A percentile compares a stretch with the other conserved stretches of the same genome.
phyloP scores from a whole-genome alignment of 116 monocot genomes.

The Papilionanthe hybrid region DNA sequence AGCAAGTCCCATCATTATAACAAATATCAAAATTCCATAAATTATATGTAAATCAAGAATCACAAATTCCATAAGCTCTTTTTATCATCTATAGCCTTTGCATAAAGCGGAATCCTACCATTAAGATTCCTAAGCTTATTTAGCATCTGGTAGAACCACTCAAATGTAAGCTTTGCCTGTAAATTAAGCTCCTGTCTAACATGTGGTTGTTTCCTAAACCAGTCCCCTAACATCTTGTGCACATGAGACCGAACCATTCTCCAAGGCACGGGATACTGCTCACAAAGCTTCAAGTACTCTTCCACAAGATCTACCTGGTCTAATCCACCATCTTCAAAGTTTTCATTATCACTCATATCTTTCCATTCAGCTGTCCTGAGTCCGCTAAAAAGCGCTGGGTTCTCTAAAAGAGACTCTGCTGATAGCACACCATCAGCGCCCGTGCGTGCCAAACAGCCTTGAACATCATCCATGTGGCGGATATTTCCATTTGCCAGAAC shows the following conservation, averaged over 20 bases:
- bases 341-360: constrained; percentile 17
- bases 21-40: neutral
- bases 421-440: constrained; percentile 83
- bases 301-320: constrained; percentile 65
- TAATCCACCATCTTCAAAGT: constrained; percentile 23
- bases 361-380: constrained; percentile 60
- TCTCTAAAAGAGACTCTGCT: constrained; percentile 95
- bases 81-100: constrained; percentile 1
- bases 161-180: constrained; percentile 78
- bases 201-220: constrained; percentile 77
- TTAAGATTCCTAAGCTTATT: constrained; percentile 52
- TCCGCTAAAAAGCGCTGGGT: constrained; percentile 93
- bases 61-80: constrained; percentile 8
- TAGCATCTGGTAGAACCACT: constrained; percentile 85
- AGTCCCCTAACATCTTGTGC: constrained; percentile 95
- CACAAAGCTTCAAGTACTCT: constrained; percentile 87
- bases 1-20: neutral
- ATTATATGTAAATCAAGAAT: constrained; percentile 2
- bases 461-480: constrained; percentile 83
- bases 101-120: constrained; percentile 51
- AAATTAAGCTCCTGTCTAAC: constrained; percentile 86
- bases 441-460: constrained; percentile 61
- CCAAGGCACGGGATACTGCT: constrained; percentile 90
- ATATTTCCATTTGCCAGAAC: constrained; percentile 98
- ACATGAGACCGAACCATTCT: constrained; percentile 90